Evolutionary conservation across 352 stramenopile species (phyloP).

Genomic region (Peronospora tabacina): DNA sequence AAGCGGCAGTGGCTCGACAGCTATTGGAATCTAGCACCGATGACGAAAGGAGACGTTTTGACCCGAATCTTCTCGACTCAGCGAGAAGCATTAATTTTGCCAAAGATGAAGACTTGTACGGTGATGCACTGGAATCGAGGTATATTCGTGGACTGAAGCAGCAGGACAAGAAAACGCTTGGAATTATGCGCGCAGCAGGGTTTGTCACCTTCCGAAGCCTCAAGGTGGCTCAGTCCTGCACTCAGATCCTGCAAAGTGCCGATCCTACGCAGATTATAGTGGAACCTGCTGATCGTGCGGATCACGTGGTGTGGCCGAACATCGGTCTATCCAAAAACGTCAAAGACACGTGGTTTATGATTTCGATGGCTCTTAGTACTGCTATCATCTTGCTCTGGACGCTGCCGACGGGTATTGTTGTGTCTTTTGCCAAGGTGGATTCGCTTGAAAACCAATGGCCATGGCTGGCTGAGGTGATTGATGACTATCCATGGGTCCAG

Average conservation of each 20-base stretch:
- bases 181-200: slow-evolving; percentile 63
- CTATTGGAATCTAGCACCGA: slow-evolving; percentile 46
- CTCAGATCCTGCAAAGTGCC: slow-evolving; percentile 70
- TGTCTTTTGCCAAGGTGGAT: slow-evolving; percentile 65
- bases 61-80: slow-evolving; percentile 23
- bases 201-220: slow-evolving; percentile 82
- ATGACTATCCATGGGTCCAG: slow-evolving; percentile 61
- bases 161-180: slow-evolving; percentile 32
- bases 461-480: slow-evolving; percentile 36
- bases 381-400: slow-evolving; percentile 83
- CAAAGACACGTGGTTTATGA: slow-evolving; percentile 61
- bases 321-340: slow-evolving; percentile 68
- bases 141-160: slow-evolving; percentile 51
- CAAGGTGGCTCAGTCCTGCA: slow-evolving; percentile 60
- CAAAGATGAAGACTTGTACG: slow-evolving; percentile 33
- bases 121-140: slow-evolving; percentile 34
- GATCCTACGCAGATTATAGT: slow-evolving; percentile 67
- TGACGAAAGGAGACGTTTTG: slow-evolving; percentile 21
- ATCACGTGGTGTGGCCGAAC: slow-evolving; percentile 76
- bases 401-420: slow-evolving; percentile 67
- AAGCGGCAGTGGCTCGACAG: slow-evolving; percentile 48
- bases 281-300: slow-evolving; percentile 50
- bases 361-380: slow-evolving; percentile 48
- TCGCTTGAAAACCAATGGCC: slow-evolving; percentile 43
- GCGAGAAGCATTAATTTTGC: slow-evolving; percentile 23